phyloP scores from a whole-genome alignment of 2,329 filamentous ascomycete genomes.

The Trichoderma lentiforme region DNA sequence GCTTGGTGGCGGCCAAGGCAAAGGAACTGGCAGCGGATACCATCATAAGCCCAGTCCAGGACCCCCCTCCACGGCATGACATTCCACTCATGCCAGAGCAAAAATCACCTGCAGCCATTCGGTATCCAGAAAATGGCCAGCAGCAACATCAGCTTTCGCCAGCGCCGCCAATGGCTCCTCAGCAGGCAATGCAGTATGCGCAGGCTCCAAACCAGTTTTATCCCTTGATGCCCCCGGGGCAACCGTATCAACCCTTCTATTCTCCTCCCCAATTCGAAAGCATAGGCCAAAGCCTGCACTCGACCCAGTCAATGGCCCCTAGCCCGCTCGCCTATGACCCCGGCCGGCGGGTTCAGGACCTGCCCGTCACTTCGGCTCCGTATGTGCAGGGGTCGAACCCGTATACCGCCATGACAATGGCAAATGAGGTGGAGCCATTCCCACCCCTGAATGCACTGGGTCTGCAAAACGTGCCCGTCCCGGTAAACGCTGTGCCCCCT shows the following conservation, averaged over 20 bases:
- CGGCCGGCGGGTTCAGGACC: constrained; percentile 25
- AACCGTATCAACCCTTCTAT: constrained; percentile 29
- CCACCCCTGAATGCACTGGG: constrained; percentile 33
- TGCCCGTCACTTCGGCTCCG: constrained; percentile 25
- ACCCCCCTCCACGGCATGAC: constrained; percentile 43
- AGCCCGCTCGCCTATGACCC: constrained; percentile 27
- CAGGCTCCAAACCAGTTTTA: constrained; percentile 25
- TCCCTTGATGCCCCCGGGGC: constrained; percentile 26
- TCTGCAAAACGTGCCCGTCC: constrained; percentile 27
- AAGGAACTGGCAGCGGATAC: constrained; percentile 57
- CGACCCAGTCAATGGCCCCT: constrained; percentile 23
- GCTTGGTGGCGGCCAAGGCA: constrained; percentile 48
- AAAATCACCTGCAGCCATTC: constrained; percentile 17
- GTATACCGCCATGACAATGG: constrained; percentile 26
- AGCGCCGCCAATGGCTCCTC: background rate
- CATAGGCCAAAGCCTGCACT: constrained; percentile 29
- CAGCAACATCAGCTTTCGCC: constrained; percentile 3
- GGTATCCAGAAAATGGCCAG: constrained; percentile 21
- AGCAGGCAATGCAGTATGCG: background rate
- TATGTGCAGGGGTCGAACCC: constrained; percentile 25
- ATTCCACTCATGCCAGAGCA: constrained; percentile 28
- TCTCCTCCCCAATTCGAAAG: constrained; percentile 27
- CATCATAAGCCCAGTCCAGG: constrained; percentile 65
- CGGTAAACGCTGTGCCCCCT: constrained; percentile 10
- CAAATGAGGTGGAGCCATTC: constrained; percentile 32